Base-by-base conservation (phyloP, 2,329 filamentous ascomycete species). In the Passalora sequoiae region DNA sequence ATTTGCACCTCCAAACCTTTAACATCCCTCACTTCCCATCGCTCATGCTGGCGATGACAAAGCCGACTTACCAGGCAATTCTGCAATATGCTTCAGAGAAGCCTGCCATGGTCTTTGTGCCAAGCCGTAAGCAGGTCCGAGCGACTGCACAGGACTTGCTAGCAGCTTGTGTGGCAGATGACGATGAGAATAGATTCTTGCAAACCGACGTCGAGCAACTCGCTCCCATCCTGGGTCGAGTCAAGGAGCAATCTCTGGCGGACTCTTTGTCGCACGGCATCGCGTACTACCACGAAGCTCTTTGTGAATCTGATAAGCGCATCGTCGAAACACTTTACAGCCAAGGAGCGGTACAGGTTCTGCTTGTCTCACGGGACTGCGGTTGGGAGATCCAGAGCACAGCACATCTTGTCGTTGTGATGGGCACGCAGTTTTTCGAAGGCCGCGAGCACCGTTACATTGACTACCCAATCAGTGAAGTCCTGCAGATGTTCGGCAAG, bases 361-460 rank as follows among this genome's bases (percentile, higher is more conserved):
- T 96, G 56, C 70, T 87, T 35, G 83, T 83, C 19, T 86, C 83
- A 6, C 81, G 92, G 40, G 91, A 98, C 67, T 89, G 92, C 38
- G 96, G 89, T 68, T 98, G 92, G 91, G 91, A 97, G 67, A 73
- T 98, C 40, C 82, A 94, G 52, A 83, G 81, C 60, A 87, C 80
- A 1, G 89, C 91, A 3, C 89, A 97, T 62, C 74, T 98, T 10
- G 89, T 97, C 10, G 78, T 98, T 36, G 83, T 98, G 22, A 97
- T 98, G 89, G 89, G 89, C 12, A 98, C 94, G 1, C 92, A 98
- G 61, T 96, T 89, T 68, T 98, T 91, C 54, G 92, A 98, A 60
- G 92, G 92, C 5, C 83, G 89, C 38, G 91, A 98, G 67, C 94
- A 98, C 65, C 84, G 94, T 49, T 98, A 98, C 65, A 82, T 97